These are phyloP conservation scores for Puccinia coronata DNA, from an alignment of 1,284 basidiomycete species.

Conservation along the genomic window DNA sequence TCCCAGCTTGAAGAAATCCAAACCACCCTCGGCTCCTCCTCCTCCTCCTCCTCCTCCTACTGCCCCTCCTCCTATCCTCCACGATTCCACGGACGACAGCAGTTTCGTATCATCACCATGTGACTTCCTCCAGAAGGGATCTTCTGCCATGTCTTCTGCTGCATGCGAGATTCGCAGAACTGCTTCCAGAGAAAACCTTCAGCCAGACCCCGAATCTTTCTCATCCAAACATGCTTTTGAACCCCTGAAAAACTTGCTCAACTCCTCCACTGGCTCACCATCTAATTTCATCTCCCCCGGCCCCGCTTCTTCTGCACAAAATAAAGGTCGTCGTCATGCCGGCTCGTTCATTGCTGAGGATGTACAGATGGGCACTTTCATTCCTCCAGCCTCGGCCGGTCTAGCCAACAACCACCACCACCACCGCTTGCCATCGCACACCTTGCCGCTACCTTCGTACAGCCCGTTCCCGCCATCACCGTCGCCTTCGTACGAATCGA, in stretches of 20 bases:
- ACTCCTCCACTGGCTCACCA: background rate
- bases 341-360: constrained; percentile 90
- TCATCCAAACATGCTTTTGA: background rate
- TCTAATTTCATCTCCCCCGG: background rate
- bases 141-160: constrained; percentile 13
- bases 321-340: constrained; percentile 72
- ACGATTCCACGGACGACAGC: constrained; percentile 55
- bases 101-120: background rate
- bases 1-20: constrained; percentile 61
- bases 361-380: constrained; percentile 78
- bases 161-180: constrained; percentile 32
- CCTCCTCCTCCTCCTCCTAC: too few relatives aligned
- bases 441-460: constrained; percentile 2
- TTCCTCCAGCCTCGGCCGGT: constrained; percentile 63
- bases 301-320: constrained; percentile 55
- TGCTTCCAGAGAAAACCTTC: background rate
- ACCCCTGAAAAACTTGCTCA: background rate
- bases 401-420: constrained; percentile 18
- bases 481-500: background rate
- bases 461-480: background rate
- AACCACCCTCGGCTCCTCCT: too few relatives aligned
- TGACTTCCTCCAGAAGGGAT: background rate
- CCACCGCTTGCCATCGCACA: constrained; percentile 1
- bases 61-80: constrained; percentile 45
- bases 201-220: background rate